These are phyloP conservation scores for Medicago truncatula DNA, from an alignment of 306 rosid species.

Conservation along the genomic window MtrunA17r5.0-ANR NC_053045.1:3033501-3034000, in stretches of 20 bases:
- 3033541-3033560: conserved; percentile 69
- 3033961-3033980: conserved; percentile 97
- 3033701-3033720: conserved; percentile 63
- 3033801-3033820: conserved; percentile 92
- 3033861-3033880: conserved; percentile 98
- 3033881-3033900: conserved; percentile 91
- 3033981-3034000: conserved; percentile 85
- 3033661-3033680: background rate
- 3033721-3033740: conserved; percentile 89
- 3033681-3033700: conserved; percentile 10
- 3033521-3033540: conserved; percentile 65
- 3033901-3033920: conserved; percentile 96
- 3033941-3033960: conserved; percentile 89
- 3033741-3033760: conserved; percentile 75
- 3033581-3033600: conserved; percentile 51
- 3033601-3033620: conserved; percentile 4
- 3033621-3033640: background rate
- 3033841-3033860: conserved; percentile 89
- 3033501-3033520: conserved; percentile 78
- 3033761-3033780: conserved; percentile 76
- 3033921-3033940: conserved; percentile 88
- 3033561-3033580: conserved; percentile 53
- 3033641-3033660: background rate
- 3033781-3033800: conserved; percentile 86
- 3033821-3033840: conserved; percentile 84